A percentile compares a stretch with the other conserved stretches of the same genome.
Evolutionary conservation across 2,329 filamentous ascomycete genomes (phyloP).

Genomic region (Juglanconis sp.): DNA sequence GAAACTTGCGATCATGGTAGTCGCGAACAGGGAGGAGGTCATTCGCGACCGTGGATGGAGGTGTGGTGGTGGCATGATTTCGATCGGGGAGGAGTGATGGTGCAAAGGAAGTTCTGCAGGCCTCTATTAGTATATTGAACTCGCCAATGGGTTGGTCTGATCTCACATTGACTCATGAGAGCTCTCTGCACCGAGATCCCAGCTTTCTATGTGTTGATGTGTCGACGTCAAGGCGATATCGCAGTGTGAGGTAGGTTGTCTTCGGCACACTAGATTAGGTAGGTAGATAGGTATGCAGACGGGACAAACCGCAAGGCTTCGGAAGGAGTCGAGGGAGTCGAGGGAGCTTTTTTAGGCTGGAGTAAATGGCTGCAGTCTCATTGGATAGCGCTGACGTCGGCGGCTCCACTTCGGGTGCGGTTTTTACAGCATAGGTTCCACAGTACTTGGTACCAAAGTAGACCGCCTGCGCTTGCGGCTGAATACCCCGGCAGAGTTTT

Average conservation of each 20-base stretch:
- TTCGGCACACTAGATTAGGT: no score
- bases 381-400: not conserved
- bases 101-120: not conserved
- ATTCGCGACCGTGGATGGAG: conserved; percentile 91
- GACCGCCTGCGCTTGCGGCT: conserved; percentile 1
- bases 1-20: conserved; percentile 86
- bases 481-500: conserved; percentile 3
- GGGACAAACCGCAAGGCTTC: conserved; percentile 3
- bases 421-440: no score
- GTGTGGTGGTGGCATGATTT: conserved; percentile 75
- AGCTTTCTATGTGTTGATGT: not conserved
- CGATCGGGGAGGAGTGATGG: not conserved
- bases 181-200: not conserved
- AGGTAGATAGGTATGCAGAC: no score
- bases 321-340: not conserved
- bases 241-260: no score
- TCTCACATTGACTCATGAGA: not conserved
- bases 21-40: conserved; percentile 91
- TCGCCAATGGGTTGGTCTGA: not conserved
- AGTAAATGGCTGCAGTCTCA: conserved; percentile 8
- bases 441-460: no score
- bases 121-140: not conserved
- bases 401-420: not conserved
- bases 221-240: not conserved
- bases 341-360: not conserved